Percentiles rank a stretch among this genome's conserved stretches.
Evolutionary conservation across 768 basidiomycete genomes (phyloP).

Genomic region (Crassisporium funariophilum): DNA sequence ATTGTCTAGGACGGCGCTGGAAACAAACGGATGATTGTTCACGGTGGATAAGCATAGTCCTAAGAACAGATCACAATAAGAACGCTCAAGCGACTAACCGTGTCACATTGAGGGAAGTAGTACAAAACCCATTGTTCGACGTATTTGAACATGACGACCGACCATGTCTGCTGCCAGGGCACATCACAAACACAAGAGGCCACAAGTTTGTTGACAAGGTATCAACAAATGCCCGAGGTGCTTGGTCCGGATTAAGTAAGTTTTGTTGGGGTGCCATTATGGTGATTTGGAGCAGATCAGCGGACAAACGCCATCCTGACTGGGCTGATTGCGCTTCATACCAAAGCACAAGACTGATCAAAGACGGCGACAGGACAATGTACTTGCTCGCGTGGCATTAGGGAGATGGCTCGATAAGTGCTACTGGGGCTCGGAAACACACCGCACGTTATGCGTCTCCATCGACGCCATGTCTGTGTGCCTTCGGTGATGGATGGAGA

Average conservation of each 20-base stretch:
- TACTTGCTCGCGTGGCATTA: slow-evolving; percentile 1
- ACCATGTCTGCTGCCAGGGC: not conserved
- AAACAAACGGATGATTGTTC: too few relatives aligned
- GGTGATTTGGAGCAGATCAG: not conserved
- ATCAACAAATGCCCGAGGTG: not conserved
- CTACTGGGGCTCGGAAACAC: not conserved
- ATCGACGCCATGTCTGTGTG: not conserved
- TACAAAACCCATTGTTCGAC: slow-evolving; percentile 16
- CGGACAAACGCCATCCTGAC: not conserved
- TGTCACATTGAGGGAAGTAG: too few relatives aligned
- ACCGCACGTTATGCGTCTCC: not conserved
- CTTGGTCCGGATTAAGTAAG: not conserved
- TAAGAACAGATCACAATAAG: too few relatives aligned
- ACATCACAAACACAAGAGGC: not conserved
- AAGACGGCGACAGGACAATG: slow-evolving; percentile 5
- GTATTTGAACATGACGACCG: slow-evolving; percentile 1
- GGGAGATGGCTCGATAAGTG: not conserved
- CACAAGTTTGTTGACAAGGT: slow-evolving; percentile 1
- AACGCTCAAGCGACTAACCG: too few relatives aligned
- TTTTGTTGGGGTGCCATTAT: too few relatives aligned
- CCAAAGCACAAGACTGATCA: not conserved
- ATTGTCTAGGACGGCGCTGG: too few relatives aligned
- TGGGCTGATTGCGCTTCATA: not conserved
- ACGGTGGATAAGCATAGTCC: too few relatives aligned
- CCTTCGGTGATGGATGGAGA: not conserved